Conservation (phyloP, 2,329 filamentous ascomycete genomes). For the Mycosphaerelloides madeirae region DNA sequence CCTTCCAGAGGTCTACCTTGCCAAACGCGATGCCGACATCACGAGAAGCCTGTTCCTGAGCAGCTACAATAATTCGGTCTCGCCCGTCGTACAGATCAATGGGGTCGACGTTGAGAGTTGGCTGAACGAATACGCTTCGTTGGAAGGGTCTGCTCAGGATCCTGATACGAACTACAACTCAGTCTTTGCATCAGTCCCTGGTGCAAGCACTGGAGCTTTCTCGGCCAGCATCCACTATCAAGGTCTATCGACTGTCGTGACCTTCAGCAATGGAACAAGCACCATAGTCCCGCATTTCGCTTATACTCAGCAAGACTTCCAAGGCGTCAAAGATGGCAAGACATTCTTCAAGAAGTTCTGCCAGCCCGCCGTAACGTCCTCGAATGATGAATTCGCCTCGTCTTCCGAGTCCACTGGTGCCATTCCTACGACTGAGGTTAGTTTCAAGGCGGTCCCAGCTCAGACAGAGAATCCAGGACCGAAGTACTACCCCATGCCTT, state of each 20-base stretch:
- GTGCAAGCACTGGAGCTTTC: neutral
- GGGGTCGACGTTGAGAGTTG: slow-evolving; percentile 32
- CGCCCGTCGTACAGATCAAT: slow-evolving; percentile 36
- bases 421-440: slow-evolving; percentile 1
- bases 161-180: slow-evolving; percentile 40
- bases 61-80: slow-evolving; percentile 19
- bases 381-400: neutral
- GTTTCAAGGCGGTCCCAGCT: neutral
- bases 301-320: neutral
- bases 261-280: neutral
- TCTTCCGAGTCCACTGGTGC: neutral
- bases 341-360: slow-evolving; percentile 1
- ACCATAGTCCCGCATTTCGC: neutral
- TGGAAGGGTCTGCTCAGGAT: slow-evolving; percentile 35
- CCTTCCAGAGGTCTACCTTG: slow-evolving; percentile 35
- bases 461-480: neutral
- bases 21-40: slow-evolving; percentile 23
- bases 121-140: slow-evolving; percentile 30
- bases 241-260: neutral
- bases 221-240: neutral
- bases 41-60: neutral
- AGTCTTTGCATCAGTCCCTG: slow-evolving; percentile 29
- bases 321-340: neutral
- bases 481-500: neutral
- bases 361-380: neutral